phyloP scores from a whole-genome alignment of 768 basidiomycete genomes.

The Lactifluus pinguis region DNA sequence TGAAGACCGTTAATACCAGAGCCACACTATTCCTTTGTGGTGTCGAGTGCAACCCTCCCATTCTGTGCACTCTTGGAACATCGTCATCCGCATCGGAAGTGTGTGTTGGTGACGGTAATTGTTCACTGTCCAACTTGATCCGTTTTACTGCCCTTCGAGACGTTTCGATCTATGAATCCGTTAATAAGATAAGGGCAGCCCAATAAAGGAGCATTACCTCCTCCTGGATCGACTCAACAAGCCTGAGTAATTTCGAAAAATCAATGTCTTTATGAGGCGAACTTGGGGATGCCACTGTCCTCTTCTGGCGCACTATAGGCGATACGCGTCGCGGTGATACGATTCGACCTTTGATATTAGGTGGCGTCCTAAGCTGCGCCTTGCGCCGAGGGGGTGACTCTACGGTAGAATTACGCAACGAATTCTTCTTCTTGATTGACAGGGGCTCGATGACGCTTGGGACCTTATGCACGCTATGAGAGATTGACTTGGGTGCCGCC shows the following conservation, averaged over 20 bases:
- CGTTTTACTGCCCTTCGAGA: conserved; percentile 66
- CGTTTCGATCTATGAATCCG: conserved; percentile 48
- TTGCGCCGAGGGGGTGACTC: conserved; percentile 29
- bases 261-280: conserved; percentile 28
- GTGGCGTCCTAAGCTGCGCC: conserved; percentile 32
- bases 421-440: conserved; percentile 79
- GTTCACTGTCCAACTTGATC: conserved; percentile 62
- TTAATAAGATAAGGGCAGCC: neutral
- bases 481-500: conserved; percentile 39
- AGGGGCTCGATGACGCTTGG: conserved; percentile 58
- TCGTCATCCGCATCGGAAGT: conserved; percentile 8
- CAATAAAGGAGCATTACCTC: conserved; percentile 41
- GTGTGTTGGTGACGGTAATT: conserved; percentile 19
- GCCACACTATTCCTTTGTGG: conserved; percentile 31
- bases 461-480: conserved; percentile 24
- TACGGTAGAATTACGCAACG: conserved; percentile 40
- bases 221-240: conserved; percentile 48
- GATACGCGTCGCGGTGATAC: conserved; percentile 21
- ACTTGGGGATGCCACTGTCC: neutral
- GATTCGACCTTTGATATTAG: conserved; percentile 26
- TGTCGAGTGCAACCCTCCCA: conserved; percentile 33
- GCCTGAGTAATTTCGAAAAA: conserved; percentile 38
- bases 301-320: conserved; percentile 15
- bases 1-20: conserved; percentile 32
- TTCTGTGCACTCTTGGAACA: conserved; percentile 47